phyloP scores from a whole-genome alignment of 495 filamentous ascomycete species.

The Penicillium goetzii region DNA sequence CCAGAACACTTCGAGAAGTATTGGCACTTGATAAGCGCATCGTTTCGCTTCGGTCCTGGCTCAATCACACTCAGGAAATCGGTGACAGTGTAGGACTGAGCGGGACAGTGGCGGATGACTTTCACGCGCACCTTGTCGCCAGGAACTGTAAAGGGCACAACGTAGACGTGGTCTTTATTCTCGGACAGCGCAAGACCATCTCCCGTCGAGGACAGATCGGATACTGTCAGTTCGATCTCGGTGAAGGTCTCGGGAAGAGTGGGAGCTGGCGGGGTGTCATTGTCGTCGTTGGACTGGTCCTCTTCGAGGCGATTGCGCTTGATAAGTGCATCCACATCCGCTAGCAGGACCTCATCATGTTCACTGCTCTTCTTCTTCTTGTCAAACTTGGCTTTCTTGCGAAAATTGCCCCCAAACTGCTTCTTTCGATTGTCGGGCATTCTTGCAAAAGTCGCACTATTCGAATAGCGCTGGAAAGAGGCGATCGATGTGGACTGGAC shows the following conservation, averaged over 20 bases:
- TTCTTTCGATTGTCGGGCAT: constrained; percentile 40
- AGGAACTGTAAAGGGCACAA: constrained; percentile 86
- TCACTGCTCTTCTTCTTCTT: constrained; percentile 44
- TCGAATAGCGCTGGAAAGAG: constrained; percentile 16
- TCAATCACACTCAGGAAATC: constrained; percentile 79
- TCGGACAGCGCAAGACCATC: constrained; percentile 76
- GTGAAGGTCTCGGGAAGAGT: constrained; percentile 67
- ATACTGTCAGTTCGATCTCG: constrained; percentile 77
- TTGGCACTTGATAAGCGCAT: constrained; percentile 72
- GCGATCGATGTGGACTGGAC: constrained; percentile 9
- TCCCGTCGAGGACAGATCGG: constrained; percentile 83
- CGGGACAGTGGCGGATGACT: constrained; percentile 67
- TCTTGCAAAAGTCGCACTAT: constrained; percentile 29
- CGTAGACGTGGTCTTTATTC: constrained; percentile 73
- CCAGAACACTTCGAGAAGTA: constrained; percentile 90
- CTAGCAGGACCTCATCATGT: constrained; percentile 72
- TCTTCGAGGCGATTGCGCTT: constrained; percentile 49
- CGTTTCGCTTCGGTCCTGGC: constrained; percentile 76
- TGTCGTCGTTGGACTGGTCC: constrained; percentile 28
- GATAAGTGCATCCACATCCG: constrained; percentile 70
- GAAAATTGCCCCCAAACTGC: constrained; percentile 48
- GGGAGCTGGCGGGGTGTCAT: constrained; percentile 23
- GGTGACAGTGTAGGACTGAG: constrained; percentile 66
- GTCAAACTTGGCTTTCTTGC: constrained; percentile 54
- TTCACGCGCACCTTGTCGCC: constrained; percentile 82